These are phyloP conservation scores for Myriosclerotinia duriaeana DNA, from an alignment of 2,329 filamentous ascomycete genomes.

Conservation along the genomic window DNA sequence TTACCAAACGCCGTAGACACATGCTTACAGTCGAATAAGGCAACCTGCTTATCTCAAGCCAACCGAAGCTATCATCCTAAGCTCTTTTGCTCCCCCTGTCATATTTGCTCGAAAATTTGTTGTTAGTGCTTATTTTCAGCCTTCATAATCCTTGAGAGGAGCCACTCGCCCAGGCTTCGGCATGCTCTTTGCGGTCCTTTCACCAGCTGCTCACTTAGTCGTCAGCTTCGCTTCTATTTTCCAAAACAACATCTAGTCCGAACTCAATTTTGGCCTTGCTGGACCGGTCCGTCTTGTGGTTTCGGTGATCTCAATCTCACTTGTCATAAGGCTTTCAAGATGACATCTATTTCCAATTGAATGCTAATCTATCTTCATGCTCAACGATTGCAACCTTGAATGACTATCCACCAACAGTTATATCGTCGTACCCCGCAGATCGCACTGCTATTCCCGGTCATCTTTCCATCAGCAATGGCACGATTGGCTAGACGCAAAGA, in stretches of 20 bases:
- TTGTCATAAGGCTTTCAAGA: constrained; percentile 5
- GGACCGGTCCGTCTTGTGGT: not conserved
- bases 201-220: constrained; percentile 26
- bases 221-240: constrained; percentile 33
- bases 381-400: constrained; percentile 8
- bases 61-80: constrained; percentile 23
- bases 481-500: constrained; percentile 17
- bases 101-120: constrained; percentile 10
- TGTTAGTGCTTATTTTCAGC: constrained; percentile 39
- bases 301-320: constrained; percentile 1
- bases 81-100: constrained; percentile 24
- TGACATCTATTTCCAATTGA: not conserved
- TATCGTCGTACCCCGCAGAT: constrained; percentile 18
- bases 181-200: constrained; percentile 10
- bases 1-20: constrained; percentile 16
- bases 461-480: not conserved
- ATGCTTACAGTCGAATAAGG: constrained; percentile 18
- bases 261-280: not conserved
- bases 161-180: constrained; percentile 28
- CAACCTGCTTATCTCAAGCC: constrained; percentile 19
- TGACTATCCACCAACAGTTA: not conserved
- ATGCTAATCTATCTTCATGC: constrained; percentile 2
- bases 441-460: not conserved
- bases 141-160: constrained; percentile 30
- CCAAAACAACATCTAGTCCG: constrained; percentile 15